These are phyloP conservation scores for Alternaria alternata DNA, from an alignment of 2,329 filamentous ascomycete genomes.

Conservation along the genomic window DNA sequence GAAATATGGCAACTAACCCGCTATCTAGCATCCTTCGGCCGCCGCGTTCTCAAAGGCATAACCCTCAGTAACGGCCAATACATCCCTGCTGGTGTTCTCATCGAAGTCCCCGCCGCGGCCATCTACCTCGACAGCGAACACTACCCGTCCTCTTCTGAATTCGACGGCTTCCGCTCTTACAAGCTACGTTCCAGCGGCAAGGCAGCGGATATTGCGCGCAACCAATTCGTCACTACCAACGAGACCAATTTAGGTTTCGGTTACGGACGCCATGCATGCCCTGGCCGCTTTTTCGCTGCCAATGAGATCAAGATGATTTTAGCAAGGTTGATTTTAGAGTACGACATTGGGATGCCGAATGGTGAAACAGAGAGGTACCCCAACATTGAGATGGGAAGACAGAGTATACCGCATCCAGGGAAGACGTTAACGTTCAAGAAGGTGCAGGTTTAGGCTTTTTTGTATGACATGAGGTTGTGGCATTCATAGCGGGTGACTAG, in stretches of 20 bases:
- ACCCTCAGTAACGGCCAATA: constrained; percentile 64
- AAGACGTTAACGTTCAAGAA: constrained; percentile 32
- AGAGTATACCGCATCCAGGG: constrained; percentile 18
- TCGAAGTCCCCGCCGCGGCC: constrained; percentile 43
- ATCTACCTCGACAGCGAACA: constrained; percentile 34
- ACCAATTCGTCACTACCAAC: constrained; percentile 43
- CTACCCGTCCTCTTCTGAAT: constrained; percentile 35
- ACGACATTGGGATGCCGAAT: constrained; percentile 37
- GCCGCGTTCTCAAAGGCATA: constrained; percentile 61
- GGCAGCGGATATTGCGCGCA: constrained; percentile 36
- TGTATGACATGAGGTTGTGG: background rate
- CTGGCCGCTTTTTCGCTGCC: constrained; percentile 45
- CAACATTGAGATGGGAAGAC: constrained; percentile 24
- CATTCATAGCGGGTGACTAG: background rate
- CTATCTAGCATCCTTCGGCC: constrained; percentile 54
- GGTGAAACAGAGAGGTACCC: constrained; percentile 26
- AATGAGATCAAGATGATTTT: constrained; percentile 48
- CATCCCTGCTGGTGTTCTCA: constrained; percentile 45
- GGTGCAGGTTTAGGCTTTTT: constrained; percentile 13
- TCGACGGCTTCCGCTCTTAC: constrained; percentile 45
- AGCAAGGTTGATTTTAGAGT: constrained; percentile 35
- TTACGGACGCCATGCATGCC: constrained; percentile 44
- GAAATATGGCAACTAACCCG: background rate
- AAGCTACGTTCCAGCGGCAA: constrained; percentile 38
- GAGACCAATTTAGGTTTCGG: constrained; percentile 38